phyloP scores from a whole-genome alignment of 352 stramenopile genomes.

The Pythium monospermum region DNA sequence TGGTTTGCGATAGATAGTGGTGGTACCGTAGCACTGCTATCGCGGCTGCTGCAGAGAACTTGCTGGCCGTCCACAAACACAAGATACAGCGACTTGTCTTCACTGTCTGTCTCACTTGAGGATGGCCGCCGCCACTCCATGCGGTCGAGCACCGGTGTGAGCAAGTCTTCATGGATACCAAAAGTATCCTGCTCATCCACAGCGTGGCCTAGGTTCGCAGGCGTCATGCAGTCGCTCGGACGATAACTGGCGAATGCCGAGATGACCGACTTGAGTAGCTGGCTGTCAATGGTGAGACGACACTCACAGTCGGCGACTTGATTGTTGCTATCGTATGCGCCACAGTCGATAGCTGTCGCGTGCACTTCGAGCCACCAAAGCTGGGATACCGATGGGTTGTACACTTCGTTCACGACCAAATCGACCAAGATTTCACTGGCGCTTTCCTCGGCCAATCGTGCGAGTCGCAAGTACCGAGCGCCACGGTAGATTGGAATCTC shows the following conservation, averaged over 20 bases:
- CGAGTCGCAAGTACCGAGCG: constrained; percentile 32
- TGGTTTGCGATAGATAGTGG: no score
- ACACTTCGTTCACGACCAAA: constrained; percentile 53
- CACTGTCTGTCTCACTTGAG: neutral
- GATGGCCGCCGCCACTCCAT: constrained; percentile 11
- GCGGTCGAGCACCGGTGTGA: constrained; percentile 37
- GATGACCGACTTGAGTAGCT: constrained; percentile 31
- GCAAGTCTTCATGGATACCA: constrained; percentile 47
- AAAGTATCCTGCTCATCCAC: constrained; percentile 30
- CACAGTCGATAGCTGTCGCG: constrained; percentile 23
- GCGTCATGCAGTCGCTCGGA: constrained; percentile 33
- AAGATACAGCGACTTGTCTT: neutral
- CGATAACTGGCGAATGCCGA: constrained; percentile 45
- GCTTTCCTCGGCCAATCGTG: neutral
- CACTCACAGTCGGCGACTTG: no score
- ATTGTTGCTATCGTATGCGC: neutral
- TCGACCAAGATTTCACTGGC: constrained; percentile 23
- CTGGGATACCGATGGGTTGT: constrained; percentile 36
- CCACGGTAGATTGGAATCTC: constrained; percentile 45
- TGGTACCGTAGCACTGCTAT: neutral
- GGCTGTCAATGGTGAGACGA: constrained; percentile 29
- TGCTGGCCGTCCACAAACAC: neutral
- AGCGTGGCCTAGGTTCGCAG: neutral
- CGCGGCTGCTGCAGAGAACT: neutral
- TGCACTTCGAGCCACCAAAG: constrained; percentile 65